These are phyloP conservation scores for Chlorella sp. DNA, from an alignment of 139 green algal species.

Conservation along the genomic window DNA sequence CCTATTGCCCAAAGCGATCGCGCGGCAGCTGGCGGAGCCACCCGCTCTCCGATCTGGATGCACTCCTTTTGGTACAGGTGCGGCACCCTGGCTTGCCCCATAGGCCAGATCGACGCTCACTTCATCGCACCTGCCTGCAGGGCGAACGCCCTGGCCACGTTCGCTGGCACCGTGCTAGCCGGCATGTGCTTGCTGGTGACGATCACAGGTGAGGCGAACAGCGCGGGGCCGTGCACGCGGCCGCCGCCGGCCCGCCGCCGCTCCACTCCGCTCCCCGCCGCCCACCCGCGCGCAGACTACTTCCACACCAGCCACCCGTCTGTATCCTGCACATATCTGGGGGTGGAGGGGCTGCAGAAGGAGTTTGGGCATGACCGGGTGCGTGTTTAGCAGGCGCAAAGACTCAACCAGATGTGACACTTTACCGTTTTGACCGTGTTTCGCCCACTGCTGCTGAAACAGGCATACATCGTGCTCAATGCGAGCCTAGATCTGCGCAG, in stretches of 20 bases:
- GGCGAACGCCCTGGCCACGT: constrained; percentile 28
- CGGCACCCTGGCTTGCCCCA: no score
- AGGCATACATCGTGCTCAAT: constrained; percentile 67
- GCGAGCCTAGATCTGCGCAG: constrained; percentile 70
- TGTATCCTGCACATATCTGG: constrained; percentile 4
- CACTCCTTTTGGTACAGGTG: no score
- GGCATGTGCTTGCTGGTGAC: constrained; percentile 18
- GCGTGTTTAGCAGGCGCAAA: no score
- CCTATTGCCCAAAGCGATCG: no score
- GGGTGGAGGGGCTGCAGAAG: constrained; percentile 34
- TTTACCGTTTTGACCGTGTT: no score
- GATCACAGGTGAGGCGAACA: constrained; percentile 19
- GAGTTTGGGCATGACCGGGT: constrained; percentile 40
- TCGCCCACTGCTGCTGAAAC: no score
- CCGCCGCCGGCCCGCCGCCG: no score
- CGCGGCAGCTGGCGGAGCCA: no score
- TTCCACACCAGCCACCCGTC: constrained; percentile 21
- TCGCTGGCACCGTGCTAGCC: constrained; percentile 28
- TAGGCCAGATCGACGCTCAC: not conserved
- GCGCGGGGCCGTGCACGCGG: not conserved
- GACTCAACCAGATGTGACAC: no score
- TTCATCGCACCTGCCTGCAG: not conserved
- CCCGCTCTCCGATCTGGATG: no score
- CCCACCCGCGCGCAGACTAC: constrained; percentile 18
- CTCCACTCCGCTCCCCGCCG: not conserved